Conservation (phyloP, 768 basidiomycete genomes). For the Phlebiopsis gigantea region DNA sequence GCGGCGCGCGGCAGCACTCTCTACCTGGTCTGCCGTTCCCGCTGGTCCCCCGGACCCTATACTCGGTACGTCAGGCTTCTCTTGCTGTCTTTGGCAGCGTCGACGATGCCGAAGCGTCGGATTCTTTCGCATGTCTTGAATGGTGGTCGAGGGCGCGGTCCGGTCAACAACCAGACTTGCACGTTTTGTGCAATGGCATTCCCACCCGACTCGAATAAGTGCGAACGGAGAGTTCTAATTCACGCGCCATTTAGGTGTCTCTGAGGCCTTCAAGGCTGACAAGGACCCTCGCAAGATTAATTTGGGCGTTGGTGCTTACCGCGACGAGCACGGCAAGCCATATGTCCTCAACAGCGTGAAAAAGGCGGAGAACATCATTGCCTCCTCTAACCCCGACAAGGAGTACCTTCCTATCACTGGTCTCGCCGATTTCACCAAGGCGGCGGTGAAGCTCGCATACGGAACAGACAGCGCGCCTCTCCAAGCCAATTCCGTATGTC, state of each 20-base stretch:
- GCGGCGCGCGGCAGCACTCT: constrained; percentile 40
- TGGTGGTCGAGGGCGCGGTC: constrained; percentile 3
- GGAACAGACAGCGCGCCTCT: constrained; percentile 75
- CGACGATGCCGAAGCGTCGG: neutral
- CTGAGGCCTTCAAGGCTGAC: constrained; percentile 97
- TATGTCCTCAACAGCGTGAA: constrained; percentile 87
- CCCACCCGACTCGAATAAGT: neutral
- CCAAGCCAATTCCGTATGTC: constrained; percentile 63
- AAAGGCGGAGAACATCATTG: constrained; percentile 80
- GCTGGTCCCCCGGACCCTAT: constrained; percentile 92
- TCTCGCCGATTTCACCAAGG: constrained; percentile 76
- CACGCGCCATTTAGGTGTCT: constrained; percentile 52
- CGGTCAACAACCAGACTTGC: neutral
- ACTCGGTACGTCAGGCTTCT: constrained; percentile 53
- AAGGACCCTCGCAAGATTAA: constrained; percentile 91
- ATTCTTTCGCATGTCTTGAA: neutral
- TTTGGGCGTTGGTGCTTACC: constrained; percentile 94
- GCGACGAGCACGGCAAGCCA: constrained; percentile 92
- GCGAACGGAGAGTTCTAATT: neutral
- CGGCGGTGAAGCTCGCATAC: constrained; percentile 87
- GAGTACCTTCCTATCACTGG: constrained; percentile 97
- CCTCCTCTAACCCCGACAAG: constrained; percentile 70
- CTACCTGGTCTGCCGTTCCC: constrained; percentile 77
- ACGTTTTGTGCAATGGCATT: neutral
- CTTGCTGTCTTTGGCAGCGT: neutral